These are phyloP conservation scores for Barbarea vulgaris DNA, from an alignment of 345 rosid species.

Conservation along the genomic window DNA sequence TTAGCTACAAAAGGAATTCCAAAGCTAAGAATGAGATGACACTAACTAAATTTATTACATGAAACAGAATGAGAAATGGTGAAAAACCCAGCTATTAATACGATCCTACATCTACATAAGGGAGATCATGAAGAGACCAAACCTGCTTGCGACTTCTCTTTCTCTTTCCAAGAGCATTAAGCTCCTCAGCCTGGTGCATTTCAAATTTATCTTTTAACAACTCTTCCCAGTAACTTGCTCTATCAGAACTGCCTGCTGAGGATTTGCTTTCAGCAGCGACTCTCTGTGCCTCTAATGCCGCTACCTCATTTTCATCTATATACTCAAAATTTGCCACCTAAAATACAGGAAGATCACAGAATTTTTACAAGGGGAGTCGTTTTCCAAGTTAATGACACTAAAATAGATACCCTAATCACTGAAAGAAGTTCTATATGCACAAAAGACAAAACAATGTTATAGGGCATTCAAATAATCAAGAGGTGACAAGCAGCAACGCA, in stretches of 20 bases:
- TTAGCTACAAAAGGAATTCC: conserved; percentile 17
- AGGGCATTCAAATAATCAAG: conserved; percentile 6
- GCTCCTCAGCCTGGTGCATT: conserved; percentile 84
- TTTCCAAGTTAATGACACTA: background rate
- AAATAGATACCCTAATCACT: background rate
- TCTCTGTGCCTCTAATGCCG: conserved; percentile 67
- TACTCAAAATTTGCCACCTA: conserved; percentile 98
- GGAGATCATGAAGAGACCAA: conserved; percentile 23
- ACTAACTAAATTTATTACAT: background rate
- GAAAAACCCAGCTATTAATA: conserved; percentile 10
- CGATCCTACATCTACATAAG: background rate
- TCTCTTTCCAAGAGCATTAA: conserved; percentile 87
- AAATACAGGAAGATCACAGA: conserved; percentile 23
- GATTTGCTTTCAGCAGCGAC: conserved; percentile 60
- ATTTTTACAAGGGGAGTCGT: background rate
- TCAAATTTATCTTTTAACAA: conserved; percentile 77
- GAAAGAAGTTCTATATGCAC: background rate
- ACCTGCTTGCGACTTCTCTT: conserved; percentile 98
- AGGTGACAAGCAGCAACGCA: background rate
- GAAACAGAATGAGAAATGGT: background rate
- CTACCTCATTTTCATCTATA: conserved; percentile 80
- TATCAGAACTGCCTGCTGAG: conserved; percentile 58
- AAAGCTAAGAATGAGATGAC: conserved; percentile 15
- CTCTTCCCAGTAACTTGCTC: conserved; percentile 90
- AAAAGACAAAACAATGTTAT: background rate